Percentiles rank a stretch among this genome's conserved stretches.
phyloP scores from a whole-genome alignment of 257 asterid species.

The Nicotiana knightiana region DNA sequence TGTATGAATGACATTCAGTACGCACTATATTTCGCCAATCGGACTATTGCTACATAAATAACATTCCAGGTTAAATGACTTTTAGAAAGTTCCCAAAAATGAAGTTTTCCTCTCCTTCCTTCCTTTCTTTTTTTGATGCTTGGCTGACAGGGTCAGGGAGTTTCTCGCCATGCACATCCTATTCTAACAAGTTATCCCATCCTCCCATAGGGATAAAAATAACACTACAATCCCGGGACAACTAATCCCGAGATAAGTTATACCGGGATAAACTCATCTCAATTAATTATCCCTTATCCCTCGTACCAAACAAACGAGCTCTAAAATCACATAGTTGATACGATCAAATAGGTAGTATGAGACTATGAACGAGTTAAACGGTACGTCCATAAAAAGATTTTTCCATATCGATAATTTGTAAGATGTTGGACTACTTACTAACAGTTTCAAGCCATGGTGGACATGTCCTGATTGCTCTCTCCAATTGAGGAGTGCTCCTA shows the following conservation, averaged over 20 bases:
- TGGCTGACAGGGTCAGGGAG: background rate
- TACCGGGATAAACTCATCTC: no score
- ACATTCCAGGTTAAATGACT: constrained; percentile 15
- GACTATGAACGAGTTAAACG: no score
- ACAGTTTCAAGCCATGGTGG: constrained; percentile 46
- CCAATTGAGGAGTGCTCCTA: constrained; percentile 51
- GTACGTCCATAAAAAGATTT: background rate
- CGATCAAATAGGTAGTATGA: no score
- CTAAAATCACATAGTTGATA: no score
- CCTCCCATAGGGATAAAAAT: no score
- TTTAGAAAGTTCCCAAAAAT: constrained; percentile 8
- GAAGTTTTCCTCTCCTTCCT: background rate
- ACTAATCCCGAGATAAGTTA: no score
- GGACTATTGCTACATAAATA: constrained; percentile 13
- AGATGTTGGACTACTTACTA: constrained; percentile 29
- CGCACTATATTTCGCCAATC: background rate
- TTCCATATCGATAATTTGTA: background rate
- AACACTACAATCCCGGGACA: no score
- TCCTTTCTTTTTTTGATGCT: background rate
- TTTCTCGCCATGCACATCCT: background rate
- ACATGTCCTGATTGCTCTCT: constrained; percentile 31
- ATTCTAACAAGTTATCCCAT: background rate
- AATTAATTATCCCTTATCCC: no score
- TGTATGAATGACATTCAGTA: background rate
- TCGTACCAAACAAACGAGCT: no score